Conservation (phyloP, 2,329 filamentous ascomycete species). For the Stagonosporopsis rhizophila region DNA sequence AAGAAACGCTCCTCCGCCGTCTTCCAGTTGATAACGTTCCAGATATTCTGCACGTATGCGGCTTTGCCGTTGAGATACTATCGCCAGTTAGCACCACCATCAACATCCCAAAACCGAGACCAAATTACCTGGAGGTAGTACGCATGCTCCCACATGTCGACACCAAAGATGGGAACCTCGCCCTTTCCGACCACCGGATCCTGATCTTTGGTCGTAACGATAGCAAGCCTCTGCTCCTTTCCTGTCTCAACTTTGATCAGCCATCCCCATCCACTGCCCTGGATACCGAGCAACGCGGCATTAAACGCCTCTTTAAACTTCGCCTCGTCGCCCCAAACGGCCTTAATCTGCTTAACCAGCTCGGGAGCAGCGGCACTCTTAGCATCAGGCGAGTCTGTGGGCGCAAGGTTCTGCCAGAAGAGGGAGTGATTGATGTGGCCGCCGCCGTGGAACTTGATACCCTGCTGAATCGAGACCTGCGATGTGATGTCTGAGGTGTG, state of each 20-base stretch:
- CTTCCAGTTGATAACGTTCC: conserved; percentile 81
- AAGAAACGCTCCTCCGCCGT: conserved; percentile 69
- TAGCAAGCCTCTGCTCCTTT: conserved; percentile 61
- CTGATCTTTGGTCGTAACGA: conserved; percentile 86
- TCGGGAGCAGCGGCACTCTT: conserved; percentile 62
- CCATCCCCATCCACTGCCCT: conserved; percentile 91
- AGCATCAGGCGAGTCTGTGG: conserved; percentile 65
- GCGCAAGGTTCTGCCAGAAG: conserved; percentile 86
- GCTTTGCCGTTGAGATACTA: conserved; percentile 79
- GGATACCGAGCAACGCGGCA: conserved; percentile 70
- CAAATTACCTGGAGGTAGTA: conserved; percentile 77
- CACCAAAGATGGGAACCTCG: conserved; percentile 73
- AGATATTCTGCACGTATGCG: conserved; percentile 77
- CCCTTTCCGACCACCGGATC: conserved; percentile 71
- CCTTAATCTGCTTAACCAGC: conserved; percentile 67
- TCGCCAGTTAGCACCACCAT: conserved; percentile 6
- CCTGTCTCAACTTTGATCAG: conserved; percentile 71
- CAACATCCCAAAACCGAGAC: neutral
- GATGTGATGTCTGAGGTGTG: conserved; percentile 65
- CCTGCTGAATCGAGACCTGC: conserved; percentile 71
- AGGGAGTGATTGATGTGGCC: conserved; percentile 93
- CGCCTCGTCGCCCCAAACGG: conserved; percentile 72
- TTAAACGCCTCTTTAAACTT: conserved; percentile 72
- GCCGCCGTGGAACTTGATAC: conserved; percentile 87
- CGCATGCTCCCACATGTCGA: conserved; percentile 95